Base-by-base conservation (phyloP, 331 rosid species). In the Stylosanthes scabra region DNA sequence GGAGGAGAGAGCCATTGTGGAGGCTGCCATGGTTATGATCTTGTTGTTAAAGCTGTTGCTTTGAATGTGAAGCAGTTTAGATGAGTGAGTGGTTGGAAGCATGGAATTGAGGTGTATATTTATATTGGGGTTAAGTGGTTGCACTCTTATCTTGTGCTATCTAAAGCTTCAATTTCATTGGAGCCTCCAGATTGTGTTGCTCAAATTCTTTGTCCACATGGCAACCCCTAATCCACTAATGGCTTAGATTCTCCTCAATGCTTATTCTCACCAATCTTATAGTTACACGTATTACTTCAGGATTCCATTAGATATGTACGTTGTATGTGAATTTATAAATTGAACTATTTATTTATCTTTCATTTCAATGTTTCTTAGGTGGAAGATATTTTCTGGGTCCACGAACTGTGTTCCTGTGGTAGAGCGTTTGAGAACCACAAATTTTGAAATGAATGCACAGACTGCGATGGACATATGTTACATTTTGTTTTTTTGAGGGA, bases 1-100 rank as follows among this genome's bases (percentile, higher is more conserved):
- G 9, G 96, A 91, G 0, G 95, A 89, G 25, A 89, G 93, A 55
- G 96, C 93, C 97, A 91, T 91, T 25, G 98, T 74, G 2, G 97
- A 86, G n/a, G 95, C 82, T 10, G 94, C 93, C 98, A 93, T 93
- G 29, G 59, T 3, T 12, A 63, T 15, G 14, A 8, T 8, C 16
- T 29, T 59, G 28, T 7, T 5, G 25, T 14, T 57, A n/a, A 9
- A 40, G 66, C 2, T 7, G 20, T 34, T 49, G 13, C 6, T 7
- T 16, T 20, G 25, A 20, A 20, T 65, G 25, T 16, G 11, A 57
- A 57, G 25, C 12, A 5, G 4, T 56, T 25, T 25, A 29, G 8
- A 9, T 70, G 11, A 8, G 8, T 9, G 34, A 45, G 47, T 68
- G 29, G 0, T 31, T 55, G 6, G 15, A 31, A 47, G 37, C 14